phyloP scores from a whole-genome alignment of 2,329 filamentous ascomycete genomes.

The Aphanocladium album region DNA sequence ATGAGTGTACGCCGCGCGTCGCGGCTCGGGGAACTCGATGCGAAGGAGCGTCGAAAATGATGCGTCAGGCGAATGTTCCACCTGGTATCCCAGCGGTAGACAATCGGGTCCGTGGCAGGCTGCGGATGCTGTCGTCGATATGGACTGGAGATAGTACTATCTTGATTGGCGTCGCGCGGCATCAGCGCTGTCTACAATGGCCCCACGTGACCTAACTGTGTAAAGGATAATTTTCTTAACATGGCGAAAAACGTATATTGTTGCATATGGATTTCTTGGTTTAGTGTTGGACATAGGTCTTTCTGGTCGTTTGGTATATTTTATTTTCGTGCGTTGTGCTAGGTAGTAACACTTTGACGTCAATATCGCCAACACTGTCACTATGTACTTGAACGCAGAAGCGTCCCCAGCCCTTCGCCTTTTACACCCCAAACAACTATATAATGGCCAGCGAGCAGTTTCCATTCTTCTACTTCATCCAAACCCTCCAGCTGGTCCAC shows the following conservation, averaged over 20 bases:
- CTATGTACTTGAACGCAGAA: neutral
- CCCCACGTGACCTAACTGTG: constrained; percentile 1
- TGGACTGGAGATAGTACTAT: neutral
- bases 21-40: too few relatives aligned
- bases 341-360: too few relatives aligned
- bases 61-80: neutral
- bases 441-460: constrained; percentile 81
- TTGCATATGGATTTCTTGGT: too few relatives aligned
- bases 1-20: neutral
- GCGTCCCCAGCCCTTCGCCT: constrained; percentile 35
- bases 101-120: neutral
- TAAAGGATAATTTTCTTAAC: neutral
- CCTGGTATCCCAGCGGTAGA: neutral
- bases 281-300: too few relatives aligned
- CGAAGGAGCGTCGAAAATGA: neutral
- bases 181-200: neutral
- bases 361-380: too few relatives aligned
- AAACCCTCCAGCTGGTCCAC: constrained; percentile 78
- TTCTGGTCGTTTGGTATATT: too few relatives aligned
- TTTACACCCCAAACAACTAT: constrained; percentile 85
- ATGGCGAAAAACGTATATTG: neutral
- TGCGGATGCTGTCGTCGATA: neutral
- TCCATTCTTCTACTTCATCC: constrained; percentile 95
- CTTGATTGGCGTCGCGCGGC: neutral
- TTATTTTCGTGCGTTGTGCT: too few relatives aligned